Conservation (phyloP, 257 asterid species). For the Primulina eburnea region DNA sequence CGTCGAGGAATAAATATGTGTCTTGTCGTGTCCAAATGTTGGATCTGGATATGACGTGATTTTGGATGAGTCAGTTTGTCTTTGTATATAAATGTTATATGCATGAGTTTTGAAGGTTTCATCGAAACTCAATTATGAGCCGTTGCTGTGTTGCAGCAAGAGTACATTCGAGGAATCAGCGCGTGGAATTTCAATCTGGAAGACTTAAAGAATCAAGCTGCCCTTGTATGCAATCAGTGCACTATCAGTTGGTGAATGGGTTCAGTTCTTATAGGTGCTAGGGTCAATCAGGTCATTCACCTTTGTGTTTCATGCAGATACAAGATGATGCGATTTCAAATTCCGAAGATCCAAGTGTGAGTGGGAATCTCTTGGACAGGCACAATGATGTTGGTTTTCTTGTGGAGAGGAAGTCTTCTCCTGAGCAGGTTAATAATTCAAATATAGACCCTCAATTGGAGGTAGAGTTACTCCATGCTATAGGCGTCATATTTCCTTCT, state of each 20-base stretch:
- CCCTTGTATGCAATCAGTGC: constrained; percentile 54
- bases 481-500: neutral
- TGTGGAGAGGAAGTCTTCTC: constrained; percentile 33
- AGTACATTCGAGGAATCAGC: constrained; percentile 93
- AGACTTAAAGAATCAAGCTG: constrained; percentile 93
- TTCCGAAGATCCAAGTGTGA: constrained; percentile 52
- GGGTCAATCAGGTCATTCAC: constrained; percentile 14
- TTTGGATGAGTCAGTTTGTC: neutral
- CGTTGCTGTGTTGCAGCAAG: constrained; percentile 62
- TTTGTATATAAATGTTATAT: neutral
- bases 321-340: constrained; percentile 63
- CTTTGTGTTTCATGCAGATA: constrained; percentile 53
- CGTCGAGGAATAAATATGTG: neutral
- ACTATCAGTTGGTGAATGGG: constrained; percentile 24
- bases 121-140: constrained; percentile 17
- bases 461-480: constrained; percentile 35
- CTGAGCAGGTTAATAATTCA: constrained; percentile 35
- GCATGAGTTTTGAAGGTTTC: constrained; percentile 7
- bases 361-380: constrained; percentile 38
- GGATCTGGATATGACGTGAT: neutral
- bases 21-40: neutral
- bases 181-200: constrained; percentile 96
- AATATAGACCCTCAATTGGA: constrained; percentile 43
- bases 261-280: constrained; percentile 15
- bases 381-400: constrained; percentile 48